phyloP scores from a whole-genome alignment of 352 stramenopile species.

The Pilasporangium apinafurcum region DNA sequence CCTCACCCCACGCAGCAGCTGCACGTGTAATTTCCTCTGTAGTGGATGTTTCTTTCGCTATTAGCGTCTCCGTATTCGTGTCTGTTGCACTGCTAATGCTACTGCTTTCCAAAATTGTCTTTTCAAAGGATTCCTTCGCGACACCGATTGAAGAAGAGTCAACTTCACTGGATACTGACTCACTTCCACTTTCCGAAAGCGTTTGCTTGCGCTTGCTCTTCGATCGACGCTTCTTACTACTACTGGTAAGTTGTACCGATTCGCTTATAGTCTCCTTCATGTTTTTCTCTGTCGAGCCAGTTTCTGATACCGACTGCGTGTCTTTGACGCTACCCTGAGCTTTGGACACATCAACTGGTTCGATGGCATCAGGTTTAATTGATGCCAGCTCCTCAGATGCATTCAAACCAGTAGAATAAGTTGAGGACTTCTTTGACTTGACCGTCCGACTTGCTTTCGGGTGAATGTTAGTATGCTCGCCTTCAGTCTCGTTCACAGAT shows the following conservation, averaged over 20 bases:
- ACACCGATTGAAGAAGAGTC: too few relatives aligned
- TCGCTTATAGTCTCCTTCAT: background rate
- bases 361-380: too few relatives aligned
- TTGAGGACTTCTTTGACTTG: too few relatives aligned
- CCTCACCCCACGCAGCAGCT: conserved; percentile 4
- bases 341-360: background rate
- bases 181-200: background rate
- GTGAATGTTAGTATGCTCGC: too few relatives aligned
- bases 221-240: conserved; percentile 8
- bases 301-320: background rate
- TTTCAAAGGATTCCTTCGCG: background rate
- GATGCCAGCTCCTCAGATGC: too few relatives aligned
- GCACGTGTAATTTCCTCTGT: background rate
- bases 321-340: background rate
- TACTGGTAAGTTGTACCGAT: conserved; percentile 1
- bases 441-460: too few relatives aligned
- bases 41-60: too few relatives aligned
- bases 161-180: background rate
- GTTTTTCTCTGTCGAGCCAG: background rate
- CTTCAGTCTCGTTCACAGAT: too few relatives aligned
- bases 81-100: background rate
- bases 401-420: too few relatives aligned
- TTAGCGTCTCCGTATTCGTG: background rate
- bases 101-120: background rate
- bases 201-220: conserved; percentile 12